Conservation (phyloP, 306 rosid genomes). For the Cucurbita moschata region DNA sequence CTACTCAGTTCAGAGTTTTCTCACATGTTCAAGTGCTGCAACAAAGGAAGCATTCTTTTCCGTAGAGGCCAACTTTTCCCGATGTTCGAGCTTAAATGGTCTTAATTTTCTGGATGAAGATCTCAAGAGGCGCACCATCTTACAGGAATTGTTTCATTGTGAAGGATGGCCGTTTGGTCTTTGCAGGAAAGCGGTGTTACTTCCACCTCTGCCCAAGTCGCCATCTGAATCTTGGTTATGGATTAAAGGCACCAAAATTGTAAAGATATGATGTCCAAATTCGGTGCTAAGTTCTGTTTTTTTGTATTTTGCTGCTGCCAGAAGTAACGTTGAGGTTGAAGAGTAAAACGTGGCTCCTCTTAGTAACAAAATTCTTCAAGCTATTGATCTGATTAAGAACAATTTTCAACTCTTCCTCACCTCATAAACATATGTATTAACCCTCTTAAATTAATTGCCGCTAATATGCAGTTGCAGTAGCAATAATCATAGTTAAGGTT, state of each 20-base stretch:
- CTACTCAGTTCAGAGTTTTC: constrained; percentile 50
- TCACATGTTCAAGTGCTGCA: constrained; percentile 41
- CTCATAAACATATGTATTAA: neutral
- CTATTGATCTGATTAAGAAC: neutral
- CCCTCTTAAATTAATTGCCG: neutral
- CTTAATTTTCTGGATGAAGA: constrained; percentile 18
- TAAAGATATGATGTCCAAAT: constrained; percentile 6
- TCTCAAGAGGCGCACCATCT: constrained; percentile 40
- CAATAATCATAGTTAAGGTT: neutral
- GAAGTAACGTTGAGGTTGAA: neutral
- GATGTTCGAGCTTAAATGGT: constrained; percentile 50
- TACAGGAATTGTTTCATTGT: constrained; percentile 67
- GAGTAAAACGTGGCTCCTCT: neutral
- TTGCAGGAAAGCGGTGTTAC: constrained; percentile 65
- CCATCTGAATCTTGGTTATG: constrained; percentile 70
- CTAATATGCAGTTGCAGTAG: neutral
- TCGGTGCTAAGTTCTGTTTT: neutral
- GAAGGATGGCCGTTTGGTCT: constrained; percentile 96
- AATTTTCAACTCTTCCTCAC: neutral
- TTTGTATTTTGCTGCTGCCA: neutral
- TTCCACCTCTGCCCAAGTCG: constrained; percentile 89
- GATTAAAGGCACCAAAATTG: constrained; percentile 26
- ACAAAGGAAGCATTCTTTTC: constrained; percentile 42
- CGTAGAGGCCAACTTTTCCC: constrained; percentile 49
- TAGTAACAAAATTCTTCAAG: neutral